Base-by-base conservation (phyloP, 495 filamentous ascomycete genomes). In the Hyaloscypha hepaticicola region DNA sequence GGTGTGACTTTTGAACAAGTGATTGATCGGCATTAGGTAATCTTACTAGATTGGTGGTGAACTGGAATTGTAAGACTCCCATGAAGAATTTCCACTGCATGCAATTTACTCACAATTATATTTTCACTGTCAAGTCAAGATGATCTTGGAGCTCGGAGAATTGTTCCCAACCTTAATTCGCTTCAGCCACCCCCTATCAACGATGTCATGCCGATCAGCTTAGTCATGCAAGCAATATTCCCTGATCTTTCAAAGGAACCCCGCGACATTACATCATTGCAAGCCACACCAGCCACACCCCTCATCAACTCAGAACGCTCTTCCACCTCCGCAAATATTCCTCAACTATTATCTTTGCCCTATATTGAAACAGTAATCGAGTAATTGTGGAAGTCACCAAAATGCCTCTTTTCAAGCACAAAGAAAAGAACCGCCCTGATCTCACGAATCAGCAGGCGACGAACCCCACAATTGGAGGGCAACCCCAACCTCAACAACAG, bases 341-440 rank as follows among this genome's bases (percentile, higher is more conserved):
- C 38, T 11, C 19, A 25, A 24, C n/a, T 11, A 25, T 58, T 27
- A 25, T 58, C 33, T 29, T 11, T 3, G 12, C 24, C 33, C 33
- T 24, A 28, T 28, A 5, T 1, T 56, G 5, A 28, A 33, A 22
- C 33, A 3, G 45, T 2, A 34, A 33, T 58, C 8, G 19, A 50
- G 5, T n/a, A 33, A 33, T 0, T 45, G 25, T n/a, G 21, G 22
- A 29, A 21, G 5, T 57, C 9, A 14, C 11, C 56, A 45, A 45
- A n/a, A 58, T 58, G 56, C 56, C 56, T 21, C 33, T 58, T 11
- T 58, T 58, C 33, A 58, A 45, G 19, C 16, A 58, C 21, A 58
- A 58, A 21, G 21, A 58, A 24, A 33, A 28, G 27, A 21, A 24
- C n/a, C 56, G 56, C 25, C 56, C 56, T 6, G 33, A 45, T 45